Evolutionary conservation across 2,329 filamentous ascomycete genomes (phyloP), one percentile per base, ranked within the genome.

Genomic region (Arthrocladium fulminans): DNA sequence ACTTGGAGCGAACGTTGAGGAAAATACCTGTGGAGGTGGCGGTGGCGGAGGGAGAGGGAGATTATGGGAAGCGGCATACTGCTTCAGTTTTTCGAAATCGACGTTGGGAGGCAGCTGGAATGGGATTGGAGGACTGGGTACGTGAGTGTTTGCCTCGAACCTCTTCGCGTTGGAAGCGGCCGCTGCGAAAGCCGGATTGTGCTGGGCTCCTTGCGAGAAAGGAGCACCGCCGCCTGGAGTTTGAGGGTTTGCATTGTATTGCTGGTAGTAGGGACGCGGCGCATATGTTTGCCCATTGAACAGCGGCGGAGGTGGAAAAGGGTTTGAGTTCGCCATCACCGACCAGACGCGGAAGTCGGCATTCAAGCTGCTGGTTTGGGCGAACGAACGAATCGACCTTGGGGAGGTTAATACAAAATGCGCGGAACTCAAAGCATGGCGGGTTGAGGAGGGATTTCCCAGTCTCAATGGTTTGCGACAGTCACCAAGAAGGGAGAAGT

Each of bases 131-230:
- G 30, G 53, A 13, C 59, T 63, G 10, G 63, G 58, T n/a, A 66
- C 55, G 37, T 54, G 61, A 6, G 55, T 47, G 54, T 61, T 65
- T 15, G 59, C 51, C 44, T 63, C 56, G 39, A 61, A 57, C 20
- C 44, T 54, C 25, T 45, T 25, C 45, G 51, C 45, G 47, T 61
- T 54, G 34, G 60, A 61, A 3, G 32, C 22, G 23, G 17, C 8
- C 3, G 32, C 8, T 12, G 34, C 2, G 17, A 44, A 44, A 17
- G 24, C 15, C 17, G 24, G 41, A 19, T n/a, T n/a, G 27, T 32
- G 24, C 20, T 25, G 41, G 2, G 20, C 12, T 20, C 24, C 41
- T 19, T 44, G 41, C 32, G 24, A 27, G 17, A 30, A 44, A n/a
- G 23, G 41, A 32, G 17, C 10, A 3, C 37, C 13, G 13, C 24